Base-by-base conservation (phyloP, 371 early-diverging fungal species). In the Mortierella sp. region DNA sequence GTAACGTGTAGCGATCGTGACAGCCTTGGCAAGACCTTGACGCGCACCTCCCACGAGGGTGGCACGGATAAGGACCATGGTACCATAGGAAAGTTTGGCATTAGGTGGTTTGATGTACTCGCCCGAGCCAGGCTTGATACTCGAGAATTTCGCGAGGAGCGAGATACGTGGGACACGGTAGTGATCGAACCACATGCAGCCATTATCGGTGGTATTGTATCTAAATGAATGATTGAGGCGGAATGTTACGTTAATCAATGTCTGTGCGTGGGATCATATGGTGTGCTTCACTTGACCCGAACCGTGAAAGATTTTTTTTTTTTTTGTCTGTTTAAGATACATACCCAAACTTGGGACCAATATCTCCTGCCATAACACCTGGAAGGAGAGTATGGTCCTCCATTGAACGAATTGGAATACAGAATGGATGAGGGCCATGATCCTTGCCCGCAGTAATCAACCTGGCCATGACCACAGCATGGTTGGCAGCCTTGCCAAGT, bases 401-500 rank as follows among this genome's bases (percentile, higher is more conserved):
- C 65, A 88, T 86, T 38, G 90, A 88, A 63, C 93, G 86, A 19
- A 93, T 81, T 36, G 90, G 93, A 13, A 93, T 92, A 7, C 90
- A 67, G 69, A 93, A 93, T 38, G 93, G 90, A 80, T 96, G 93
- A 57, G 92, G 92, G 45, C 96, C 96, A 79, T 93, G 88, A 72
- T 88, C 82, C 84, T 93, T 92, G 63, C 92, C 92, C 60, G 90
- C 88, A 50, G 95, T 91, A 36, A 94, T 86, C 24, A 95, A 87
- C 69, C 92, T 92, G n/a, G 96, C 96, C 85, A 92, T 92, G n/a
- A 96, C 96, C 8, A 93, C 85, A 43, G 94, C 88, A 72, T 96
- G 96, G 13, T 96, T 95, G 53, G 96, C 96, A 28, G 92, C 89
- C 67, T 91, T 91, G 33, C 94, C 89, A 11, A 94, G 90, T 60